phyloP scores from a whole-genome alignment of 139 green algal genomes.

The Cymbomonas tetramitiformis region DNA sequence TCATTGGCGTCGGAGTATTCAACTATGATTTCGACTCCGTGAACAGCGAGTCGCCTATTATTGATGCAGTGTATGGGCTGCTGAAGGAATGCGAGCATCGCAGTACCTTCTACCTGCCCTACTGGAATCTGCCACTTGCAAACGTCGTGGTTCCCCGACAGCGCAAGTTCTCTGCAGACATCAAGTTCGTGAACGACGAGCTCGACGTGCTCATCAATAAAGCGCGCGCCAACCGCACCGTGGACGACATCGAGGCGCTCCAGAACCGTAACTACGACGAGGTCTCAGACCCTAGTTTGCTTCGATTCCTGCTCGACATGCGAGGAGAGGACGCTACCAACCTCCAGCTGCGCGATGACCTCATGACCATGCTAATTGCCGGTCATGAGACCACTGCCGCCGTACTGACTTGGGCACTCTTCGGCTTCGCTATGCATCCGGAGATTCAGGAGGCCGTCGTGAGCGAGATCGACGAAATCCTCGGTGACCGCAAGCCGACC shows the following conservation, averaged over 20 bases:
- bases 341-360: slow-evolving; percentile 73
- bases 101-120: slow-evolving; percentile 95
- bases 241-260: slow-evolving; percentile 34
- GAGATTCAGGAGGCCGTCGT: slow-evolving; percentile 42
- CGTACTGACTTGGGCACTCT: slow-evolving; percentile 53
- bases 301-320: slow-evolving; percentile 96
- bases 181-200: slow-evolving; percentile 61
- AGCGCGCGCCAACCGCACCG: slow-evolving; percentile 41
- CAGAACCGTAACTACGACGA: slow-evolving; percentile 41
- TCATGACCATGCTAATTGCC: slow-evolving; percentile 86
- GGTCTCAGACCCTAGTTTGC: slow-evolving; percentile 75
- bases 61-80: slow-evolving; percentile 92
- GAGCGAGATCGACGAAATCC: slow-evolving; percentile 55
- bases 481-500: slow-evolving; percentile 44
- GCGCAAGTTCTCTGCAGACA: slow-evolving; percentile 60
- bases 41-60: slow-evolving; percentile 79
- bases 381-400: slow-evolving; percentile 92
- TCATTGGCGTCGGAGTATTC: slow-evolving; percentile 96
- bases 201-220: slow-evolving; percentile 73
- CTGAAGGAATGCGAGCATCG: slow-evolving; percentile 95
- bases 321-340: slow-evolving; percentile 61
- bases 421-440: slow-evolving; percentile 29
- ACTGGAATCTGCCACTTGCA: slow-evolving; percentile 74
- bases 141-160: slow-evolving; percentile 47
- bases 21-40: slow-evolving; percentile 96